phyloP scores from a whole-genome alignment of 305 asterid species.

The Rubia tinctorum region DNA sequence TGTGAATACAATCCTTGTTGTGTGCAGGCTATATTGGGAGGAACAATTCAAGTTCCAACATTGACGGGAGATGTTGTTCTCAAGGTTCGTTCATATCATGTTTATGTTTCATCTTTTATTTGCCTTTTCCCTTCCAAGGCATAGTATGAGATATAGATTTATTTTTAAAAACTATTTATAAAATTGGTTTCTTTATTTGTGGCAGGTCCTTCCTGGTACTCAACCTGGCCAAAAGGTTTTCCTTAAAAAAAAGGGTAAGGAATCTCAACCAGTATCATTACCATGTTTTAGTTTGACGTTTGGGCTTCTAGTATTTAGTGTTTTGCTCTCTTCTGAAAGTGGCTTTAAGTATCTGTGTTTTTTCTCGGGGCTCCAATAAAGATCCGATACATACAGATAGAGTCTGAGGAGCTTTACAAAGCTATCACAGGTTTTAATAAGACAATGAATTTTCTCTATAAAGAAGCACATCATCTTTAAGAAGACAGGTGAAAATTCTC shows the following conservation, averaged over 20 bases:
- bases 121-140: background rate
- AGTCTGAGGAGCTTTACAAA: background rate
- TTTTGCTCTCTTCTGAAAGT: background rate
- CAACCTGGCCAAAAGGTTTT: constrained; percentile 98
- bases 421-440: background rate
- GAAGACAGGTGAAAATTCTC: background rate
- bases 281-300: constrained; percentile 5
- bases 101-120: background rate
- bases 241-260: constrained; percentile 77
- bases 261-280: background rate
- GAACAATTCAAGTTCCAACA: constrained; percentile 95
- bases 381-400: background rate
- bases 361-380: background rate
- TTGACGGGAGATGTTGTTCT: constrained; percentile 94
- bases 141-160: background rate
- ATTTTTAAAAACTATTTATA: background rate
- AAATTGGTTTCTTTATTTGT: background rate
- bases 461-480: background rate
- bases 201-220: constrained; percentile 92
- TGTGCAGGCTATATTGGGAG: constrained; percentile 97
- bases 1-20: constrained; percentile 11
- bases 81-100: constrained; percentile 53
- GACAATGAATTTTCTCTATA: background rate
- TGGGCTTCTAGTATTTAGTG: background rate
- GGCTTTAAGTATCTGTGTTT: background rate